These are phyloP conservation scores for Alopecurus myosuroides DNA, from an alignment of 176 grass and related monocot genomes.

Conservation along the genomic window DNA sequence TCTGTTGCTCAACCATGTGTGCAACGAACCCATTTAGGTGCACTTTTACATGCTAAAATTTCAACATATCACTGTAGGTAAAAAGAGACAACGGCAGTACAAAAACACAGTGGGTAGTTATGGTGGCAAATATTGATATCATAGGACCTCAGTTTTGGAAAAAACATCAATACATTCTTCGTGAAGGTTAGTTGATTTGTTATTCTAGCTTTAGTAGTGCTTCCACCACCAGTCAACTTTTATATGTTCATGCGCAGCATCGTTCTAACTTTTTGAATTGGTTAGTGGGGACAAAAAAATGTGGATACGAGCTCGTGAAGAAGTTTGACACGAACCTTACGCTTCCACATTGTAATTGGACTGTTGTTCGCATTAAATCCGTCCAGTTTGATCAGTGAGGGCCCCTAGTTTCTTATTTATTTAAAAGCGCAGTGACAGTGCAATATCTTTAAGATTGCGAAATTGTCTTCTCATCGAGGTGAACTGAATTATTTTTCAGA, in stretches of 20 bases:
- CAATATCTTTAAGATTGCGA: neutral
- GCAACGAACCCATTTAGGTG: neutral
- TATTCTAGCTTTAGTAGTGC: slow-evolving; percentile 4
- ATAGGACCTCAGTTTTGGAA: slow-evolving; percentile 43
- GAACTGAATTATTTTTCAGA: slow-evolving; percentile 16
- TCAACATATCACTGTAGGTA: slow-evolving; percentile 26
- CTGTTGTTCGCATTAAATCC: slow-evolving; percentile 50
- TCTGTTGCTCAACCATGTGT: neutral
- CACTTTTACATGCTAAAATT: neutral
- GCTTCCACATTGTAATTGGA: slow-evolving; percentile 61
- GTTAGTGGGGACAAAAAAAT: slow-evolving; percentile 17
- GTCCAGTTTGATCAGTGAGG: slow-evolving; percentile 63
- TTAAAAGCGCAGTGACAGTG: neutral
- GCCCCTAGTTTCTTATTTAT: neutral
- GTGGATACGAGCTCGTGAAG: slow-evolving; percentile 54
- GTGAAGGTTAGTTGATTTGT: slow-evolving; percentile 34
- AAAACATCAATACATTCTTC: slow-evolving; percentile 41
- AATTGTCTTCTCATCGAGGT: neutral
- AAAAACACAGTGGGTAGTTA: slow-evolving; percentile 5
- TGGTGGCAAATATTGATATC: slow-evolving; percentile 27
- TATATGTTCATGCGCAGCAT: neutral
- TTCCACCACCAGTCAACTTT: neutral
- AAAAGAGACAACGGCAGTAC: no score
- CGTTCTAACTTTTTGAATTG: neutral
- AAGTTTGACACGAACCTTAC: slow-evolving; percentile 33